A percentile compares a stretch with the other conserved stretches of the same genome.
Conservation (phyloP, 2,329 filamentous ascomycete species). For the Fusarium vanettenii region DNA sequence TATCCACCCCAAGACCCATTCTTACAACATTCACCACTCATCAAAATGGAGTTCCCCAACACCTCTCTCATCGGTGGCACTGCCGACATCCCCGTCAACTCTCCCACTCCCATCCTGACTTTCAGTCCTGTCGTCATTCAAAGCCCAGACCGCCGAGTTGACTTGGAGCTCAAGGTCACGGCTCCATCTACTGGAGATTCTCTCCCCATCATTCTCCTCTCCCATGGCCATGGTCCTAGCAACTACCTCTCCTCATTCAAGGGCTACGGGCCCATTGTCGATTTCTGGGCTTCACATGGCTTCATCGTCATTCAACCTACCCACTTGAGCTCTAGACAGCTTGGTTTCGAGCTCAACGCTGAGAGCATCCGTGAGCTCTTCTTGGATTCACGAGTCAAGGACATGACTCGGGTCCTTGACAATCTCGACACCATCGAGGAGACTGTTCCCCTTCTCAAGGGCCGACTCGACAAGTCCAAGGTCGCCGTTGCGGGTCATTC, state of each 20-base stretch:
- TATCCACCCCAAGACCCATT: not conserved
- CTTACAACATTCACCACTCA: not conserved
- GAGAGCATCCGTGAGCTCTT: slow-evolving; percentile 32
- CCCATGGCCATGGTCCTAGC: slow-evolving; percentile 43
- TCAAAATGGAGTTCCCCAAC: slow-evolving; percentile 38
- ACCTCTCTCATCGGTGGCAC: slow-evolving; percentile 38
- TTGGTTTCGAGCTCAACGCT: slow-evolving; percentile 1
- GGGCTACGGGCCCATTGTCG: slow-evolving; percentile 39
- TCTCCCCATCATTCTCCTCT: slow-evolving; percentile 42
- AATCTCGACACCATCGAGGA: slow-evolving; percentile 38
- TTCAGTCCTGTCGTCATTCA: slow-evolving; percentile 38
- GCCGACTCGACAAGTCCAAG: slow-evolving; percentile 35
- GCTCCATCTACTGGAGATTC: slow-evolving; percentile 17
- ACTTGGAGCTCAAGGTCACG: slow-evolving; percentile 41
- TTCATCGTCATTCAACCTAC: slow-evolving; percentile 46
- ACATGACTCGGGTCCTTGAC: slow-evolving; percentile 40
- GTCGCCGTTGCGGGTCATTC: slow-evolving; percentile 43
- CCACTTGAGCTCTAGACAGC: slow-evolving; percentile 36
- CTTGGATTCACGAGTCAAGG: slow-evolving; percentile 35
- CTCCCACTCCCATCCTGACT: slow-evolving; percentile 33
- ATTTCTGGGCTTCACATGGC: slow-evolving; percentile 44
- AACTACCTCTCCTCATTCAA: slow-evolving; percentile 42
- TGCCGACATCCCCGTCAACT: slow-evolving; percentile 34
- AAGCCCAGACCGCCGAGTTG: slow-evolving; percentile 26
- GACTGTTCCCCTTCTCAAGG: slow-evolving; percentile 36